These are phyloP conservation scores for Phyllachora maydis DNA, from an alignment of 2,329 filamentous ascomycete genomes.

Conservation along the genomic window DNA sequence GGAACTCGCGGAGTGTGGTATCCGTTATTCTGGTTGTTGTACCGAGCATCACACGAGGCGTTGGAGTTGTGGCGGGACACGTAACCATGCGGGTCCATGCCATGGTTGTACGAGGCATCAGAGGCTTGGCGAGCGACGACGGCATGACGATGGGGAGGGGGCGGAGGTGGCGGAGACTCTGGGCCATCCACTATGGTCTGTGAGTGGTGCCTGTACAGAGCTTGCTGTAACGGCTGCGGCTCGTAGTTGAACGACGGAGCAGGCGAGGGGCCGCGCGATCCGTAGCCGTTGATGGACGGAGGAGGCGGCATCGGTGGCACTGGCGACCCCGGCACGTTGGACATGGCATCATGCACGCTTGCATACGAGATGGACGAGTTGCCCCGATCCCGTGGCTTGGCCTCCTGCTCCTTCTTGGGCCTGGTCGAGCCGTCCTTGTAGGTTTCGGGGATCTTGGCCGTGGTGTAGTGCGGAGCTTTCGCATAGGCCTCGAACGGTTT, in stretches of 20 bases:
- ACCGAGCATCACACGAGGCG: conserved; percentile 10
- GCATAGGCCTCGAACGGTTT: conserved; percentile 48
- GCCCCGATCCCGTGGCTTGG: conserved; percentile 16
- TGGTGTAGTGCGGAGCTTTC: conserved; percentile 45
- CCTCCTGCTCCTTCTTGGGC: too few species aligned
- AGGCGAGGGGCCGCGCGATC: too few species aligned
- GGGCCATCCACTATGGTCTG: too few species aligned
- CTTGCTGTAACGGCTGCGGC: too few species aligned
- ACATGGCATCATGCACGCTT: conserved; percentile 7
- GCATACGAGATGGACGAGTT: conserved; percentile 19
- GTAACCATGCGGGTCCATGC: conserved; percentile 7
- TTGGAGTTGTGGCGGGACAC: conserved; percentile 11
- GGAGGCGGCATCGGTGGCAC: conserved; percentile 71
- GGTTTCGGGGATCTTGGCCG: conserved; percentile 37
- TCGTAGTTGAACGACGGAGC: too few species aligned
- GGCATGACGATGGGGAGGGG: too few species aligned
- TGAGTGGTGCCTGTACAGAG: conserved; percentile 56
- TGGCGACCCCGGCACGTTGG: conserved; percentile 27
- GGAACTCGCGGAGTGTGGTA: conserved; percentile 33
- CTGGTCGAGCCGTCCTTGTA: conserved; percentile 25
- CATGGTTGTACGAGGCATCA: conserved; percentile 12
- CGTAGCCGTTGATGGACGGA: too few species aligned
- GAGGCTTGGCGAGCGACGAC: conserved; percentile 10
- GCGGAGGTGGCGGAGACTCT: too few species aligned
- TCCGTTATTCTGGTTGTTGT: conserved; percentile 14